These are phyloP conservation scores for Curvularia spicifera DNA, from an alignment of 2,329 filamentous ascomycete genomes.

Conservation along the genomic window DNA sequence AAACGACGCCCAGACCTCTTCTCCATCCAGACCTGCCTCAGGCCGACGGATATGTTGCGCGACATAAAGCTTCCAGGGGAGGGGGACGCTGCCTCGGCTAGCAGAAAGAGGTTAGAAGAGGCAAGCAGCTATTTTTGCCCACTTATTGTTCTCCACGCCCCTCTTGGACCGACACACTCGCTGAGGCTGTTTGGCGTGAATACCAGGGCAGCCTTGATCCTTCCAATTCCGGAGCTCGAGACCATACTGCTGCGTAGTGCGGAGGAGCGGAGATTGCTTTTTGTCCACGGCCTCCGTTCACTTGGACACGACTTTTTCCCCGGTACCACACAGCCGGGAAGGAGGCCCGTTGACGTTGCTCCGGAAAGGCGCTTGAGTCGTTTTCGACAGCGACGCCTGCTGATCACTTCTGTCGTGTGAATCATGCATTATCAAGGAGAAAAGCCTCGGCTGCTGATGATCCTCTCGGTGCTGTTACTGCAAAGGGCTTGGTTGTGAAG, in stretches of 20 bases:
- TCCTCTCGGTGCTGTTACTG: conserved; percentile 14
- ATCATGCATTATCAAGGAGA: conserved; percentile 3
- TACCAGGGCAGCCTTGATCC: conserved; percentile 1
- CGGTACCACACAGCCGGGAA: conserved; percentile 34
- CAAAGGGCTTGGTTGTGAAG: conserved; percentile 20
- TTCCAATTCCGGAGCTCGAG: conserved; percentile 14
- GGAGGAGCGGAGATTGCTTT: conserved; percentile 19
- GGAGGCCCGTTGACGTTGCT: conserved; percentile 31
- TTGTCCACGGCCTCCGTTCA: conserved; percentile 1
- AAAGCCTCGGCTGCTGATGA: conserved; percentile 9
- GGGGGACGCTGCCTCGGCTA: neutral
- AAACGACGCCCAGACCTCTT: conserved; percentile 2
- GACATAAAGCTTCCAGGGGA: neutral
- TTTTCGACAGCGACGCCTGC: conserved; percentile 21
- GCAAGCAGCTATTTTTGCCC: neutral
- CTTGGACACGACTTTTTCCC: conserved; percentile 12
- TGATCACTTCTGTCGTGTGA: conserved; percentile 16
- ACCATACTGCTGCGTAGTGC: conserved; percentile 11
- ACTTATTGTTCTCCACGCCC: conserved; percentile 1
- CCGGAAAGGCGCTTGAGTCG: conserved; percentile 20
- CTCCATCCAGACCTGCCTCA: neutral
- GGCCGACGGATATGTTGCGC: neutral
- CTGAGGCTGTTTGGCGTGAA: neutral
- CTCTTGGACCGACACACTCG: neutral
- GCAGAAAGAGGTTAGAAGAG: conserved; percentile 1